Base-by-base conservation (phyloP, 345 rosid species). In the Bretschneidera sinensis region DNA sequence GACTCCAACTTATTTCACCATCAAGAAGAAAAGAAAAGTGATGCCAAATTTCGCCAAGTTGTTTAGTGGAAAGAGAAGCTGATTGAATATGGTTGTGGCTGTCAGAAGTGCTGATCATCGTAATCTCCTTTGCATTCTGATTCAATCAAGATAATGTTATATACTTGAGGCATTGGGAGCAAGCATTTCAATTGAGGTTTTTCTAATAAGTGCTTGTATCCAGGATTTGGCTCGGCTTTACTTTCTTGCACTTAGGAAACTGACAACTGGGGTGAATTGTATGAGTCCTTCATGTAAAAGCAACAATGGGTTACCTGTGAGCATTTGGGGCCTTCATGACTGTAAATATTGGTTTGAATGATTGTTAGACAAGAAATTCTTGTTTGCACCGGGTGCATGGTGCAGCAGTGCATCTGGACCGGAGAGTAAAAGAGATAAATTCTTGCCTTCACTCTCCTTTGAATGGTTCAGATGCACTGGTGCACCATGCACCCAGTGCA, bases 21-120 rank as follows among this genome's bases (percentile, higher is more conserved):
- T 79, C 62, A 84, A 69, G 79, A 84, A 83, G 83, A 89, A 78
- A 74, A 75, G 62, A 69, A 81, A 68, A 51, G 81, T 77, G 64
- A 70, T 75, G 62, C 97, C 87, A 0, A 80, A 78, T 53, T 65
- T 88, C 51, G 74, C 82, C 25, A 89, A 71, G 65, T 49, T 85
- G 34, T 83, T 92, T 57, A 67, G 70, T 23, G 65, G 83, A 68
- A 84, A 78, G 59, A 74, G 17, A 17, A 62, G 48, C 21, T 56
- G 54, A n/a, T n/a, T n/a, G n/a, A n/a, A n/a, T n/a, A 62, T 68
- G 63, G 55, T 25, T 34, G 8, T 13, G 45, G 2, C 16, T 1
- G n/a, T 14, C 16, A 39, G 9, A 5, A 39, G 45, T 7, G n/a
- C n/a, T n/a, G n/a, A n/a, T n/a, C n/a, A n/a, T n/a, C n/a, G 16